Percentiles rank a stretch among this genome's conserved stretches.
Conservation (phyloP, 1,284 basidiomycete species). For the Sphaerobolus stellatus region DNA sequence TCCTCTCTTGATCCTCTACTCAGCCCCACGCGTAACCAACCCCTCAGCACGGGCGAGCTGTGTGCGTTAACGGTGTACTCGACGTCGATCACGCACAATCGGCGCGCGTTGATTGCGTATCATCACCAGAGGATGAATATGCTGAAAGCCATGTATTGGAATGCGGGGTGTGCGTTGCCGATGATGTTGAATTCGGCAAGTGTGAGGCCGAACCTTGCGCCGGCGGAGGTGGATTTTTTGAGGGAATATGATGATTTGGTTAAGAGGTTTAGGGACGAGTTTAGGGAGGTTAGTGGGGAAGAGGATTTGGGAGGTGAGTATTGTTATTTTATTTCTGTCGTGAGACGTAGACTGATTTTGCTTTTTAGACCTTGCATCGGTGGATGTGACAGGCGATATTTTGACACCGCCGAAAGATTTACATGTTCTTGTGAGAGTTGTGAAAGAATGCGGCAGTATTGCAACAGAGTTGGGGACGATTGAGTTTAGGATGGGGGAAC, state of each 20-base stretch:
- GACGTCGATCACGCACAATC: conserved; percentile 86
- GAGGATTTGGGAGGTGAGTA: conserved; percentile 11
- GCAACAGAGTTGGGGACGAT: conserved; percentile 86
- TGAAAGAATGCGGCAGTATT: conserved; percentile 85
- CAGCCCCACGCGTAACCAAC: conserved; percentile 40
- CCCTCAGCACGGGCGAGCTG: conserved; percentile 38
- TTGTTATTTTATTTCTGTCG: background rate
- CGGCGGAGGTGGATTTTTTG: conserved; percentile 90
- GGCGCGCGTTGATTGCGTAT: conserved; percentile 91
- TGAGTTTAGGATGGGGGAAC: conserved; percentile 84
- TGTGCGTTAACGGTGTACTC: conserved; percentile 84
- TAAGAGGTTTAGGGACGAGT: conserved; percentile 83
- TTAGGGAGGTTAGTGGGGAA: conserved; percentile 60
- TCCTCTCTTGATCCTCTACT: conserved; percentile 35
- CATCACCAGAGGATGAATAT: conserved; percentile 81
- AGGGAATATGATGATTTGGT: conserved; percentile 79
- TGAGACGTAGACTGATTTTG: background rate
- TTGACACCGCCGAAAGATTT: conserved; percentile 78
- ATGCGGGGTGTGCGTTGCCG: conserved; percentile 86
- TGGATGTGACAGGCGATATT: conserved; percentile 82
- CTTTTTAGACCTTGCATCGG: conserved; percentile 19
- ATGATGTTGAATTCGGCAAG: conserved; percentile 72
- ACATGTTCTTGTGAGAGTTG: conserved; percentile 74
- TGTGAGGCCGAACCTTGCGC: conserved; percentile 76
- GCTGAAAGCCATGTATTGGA: conserved; percentile 86